Evolutionary conservation across 2,329 filamentous ascomycete species (phyloP).

Genomic region (Penicillium sp.): DNA sequence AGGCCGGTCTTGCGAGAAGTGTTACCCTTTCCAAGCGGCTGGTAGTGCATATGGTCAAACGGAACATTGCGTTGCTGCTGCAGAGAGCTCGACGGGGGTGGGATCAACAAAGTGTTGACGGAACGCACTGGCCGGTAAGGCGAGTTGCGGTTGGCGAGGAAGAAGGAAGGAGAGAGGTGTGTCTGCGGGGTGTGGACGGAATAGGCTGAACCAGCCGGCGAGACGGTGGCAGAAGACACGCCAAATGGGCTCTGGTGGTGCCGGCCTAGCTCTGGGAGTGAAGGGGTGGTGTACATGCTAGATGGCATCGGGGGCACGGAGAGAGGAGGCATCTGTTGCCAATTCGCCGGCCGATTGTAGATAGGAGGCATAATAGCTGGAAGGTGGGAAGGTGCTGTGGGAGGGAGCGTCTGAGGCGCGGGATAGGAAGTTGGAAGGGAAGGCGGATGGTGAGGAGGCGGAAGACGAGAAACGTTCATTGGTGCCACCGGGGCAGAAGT

Average conservation of each 20-base stretch:
- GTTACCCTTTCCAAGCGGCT: conserved; percentile 69
- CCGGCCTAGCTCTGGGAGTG: conserved; percentile 39
- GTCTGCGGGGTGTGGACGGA: conserved; percentile 62
- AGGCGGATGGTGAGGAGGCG: conserved; percentile 70
- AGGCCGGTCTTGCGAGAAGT: conserved; percentile 67
- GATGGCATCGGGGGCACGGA: conserved; percentile 31
- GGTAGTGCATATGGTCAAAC: conserved; percentile 78
- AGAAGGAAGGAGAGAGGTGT: conserved; percentile 81
- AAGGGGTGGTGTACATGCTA: conserved; percentile 32
- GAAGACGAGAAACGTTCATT: conserved; percentile 55
- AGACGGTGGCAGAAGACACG: conserved; percentile 57
- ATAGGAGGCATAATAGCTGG: conserved; percentile 75
- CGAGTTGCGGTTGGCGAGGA: conserved; percentile 82
- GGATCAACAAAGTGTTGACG: conserved; percentile 87
- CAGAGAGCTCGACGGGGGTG: conserved; percentile 76
- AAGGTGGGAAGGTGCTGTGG: conserved; percentile 53
- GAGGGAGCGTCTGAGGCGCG: conserved; percentile 38
- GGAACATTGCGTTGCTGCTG: conserved; percentile 67
- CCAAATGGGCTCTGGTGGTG: conserved; percentile 53
- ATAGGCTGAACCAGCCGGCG: conserved; percentile 68
- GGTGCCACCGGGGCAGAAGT: conserved; percentile 36
- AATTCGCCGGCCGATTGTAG: conserved; percentile 60
- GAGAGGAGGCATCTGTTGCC: conserved; percentile 45
- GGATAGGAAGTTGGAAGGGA: conserved; percentile 62
- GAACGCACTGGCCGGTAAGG: conserved; percentile 89